Percentiles rank a stretch among this genome's conserved stretches.
Evolutionary conservation across 1,284 basidiomycete species (phyloP).

Genomic region (Puccinia hordei): DNA sequence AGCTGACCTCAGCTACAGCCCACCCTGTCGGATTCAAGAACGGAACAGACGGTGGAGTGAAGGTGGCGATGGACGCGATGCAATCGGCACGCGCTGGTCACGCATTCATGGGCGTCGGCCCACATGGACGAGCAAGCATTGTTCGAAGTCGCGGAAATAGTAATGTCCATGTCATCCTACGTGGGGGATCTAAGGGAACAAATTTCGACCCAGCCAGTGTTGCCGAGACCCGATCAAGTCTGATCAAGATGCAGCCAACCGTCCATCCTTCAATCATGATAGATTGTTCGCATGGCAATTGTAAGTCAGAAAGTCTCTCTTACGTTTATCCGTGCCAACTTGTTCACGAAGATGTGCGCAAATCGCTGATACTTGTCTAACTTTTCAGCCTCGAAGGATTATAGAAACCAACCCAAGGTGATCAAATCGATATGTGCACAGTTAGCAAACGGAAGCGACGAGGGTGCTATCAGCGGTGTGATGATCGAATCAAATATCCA

Average conservation of each 20-base stretch:
- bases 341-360: too few species aligned
- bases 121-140: slow-evolving; percentile 75
- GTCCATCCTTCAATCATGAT: slow-evolving; percentile 57
- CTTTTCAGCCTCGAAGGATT: slow-evolving; percentile 57
- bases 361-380: neutral
- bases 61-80: slow-evolving; percentile 59
- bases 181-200: slow-evolving; percentile 57
- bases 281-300: slow-evolving; percentile 59
- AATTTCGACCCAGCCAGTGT: slow-evolving; percentile 31
- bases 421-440: slow-evolving; percentile 76
- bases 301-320: neutral
- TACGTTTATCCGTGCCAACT: neutral
- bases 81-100: slow-evolving; percentile 57
- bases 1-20: slow-evolving; percentile 59
- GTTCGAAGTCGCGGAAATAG: slow-evolving; percentile 83
- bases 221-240: slow-evolving; percentile 40
- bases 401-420: slow-evolving; percentile 62
- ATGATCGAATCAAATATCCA: slow-evolving; percentile 96
- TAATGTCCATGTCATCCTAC: slow-evolving; percentile 57
- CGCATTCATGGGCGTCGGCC: slow-evolving; percentile 59
- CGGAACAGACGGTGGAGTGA: slow-evolving; percentile 59
- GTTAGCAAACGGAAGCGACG: slow-evolving; percentile 72
- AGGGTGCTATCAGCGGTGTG: slow-evolving; percentile 75
- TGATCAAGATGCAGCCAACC: slow-evolving; percentile 54
- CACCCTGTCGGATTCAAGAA: slow-evolving; percentile 60